Conservation (phyloP, 2,329 filamentous ascomycete genomes). For the Catunica adiposa region DNA sequence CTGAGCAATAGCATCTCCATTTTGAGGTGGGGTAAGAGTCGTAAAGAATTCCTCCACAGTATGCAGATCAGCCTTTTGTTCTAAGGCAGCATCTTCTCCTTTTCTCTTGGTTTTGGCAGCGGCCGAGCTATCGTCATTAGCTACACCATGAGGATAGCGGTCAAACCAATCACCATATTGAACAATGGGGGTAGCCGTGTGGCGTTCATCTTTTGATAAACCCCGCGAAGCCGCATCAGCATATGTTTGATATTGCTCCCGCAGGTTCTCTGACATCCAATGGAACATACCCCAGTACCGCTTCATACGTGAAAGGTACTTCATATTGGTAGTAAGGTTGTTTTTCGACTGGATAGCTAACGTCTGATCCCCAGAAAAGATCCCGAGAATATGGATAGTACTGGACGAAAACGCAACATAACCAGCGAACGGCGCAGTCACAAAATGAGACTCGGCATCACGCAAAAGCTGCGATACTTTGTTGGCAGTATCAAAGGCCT, state of each 20-base stretch:
- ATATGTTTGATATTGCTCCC: conserved; percentile 71
- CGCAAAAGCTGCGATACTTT: conserved; percentile 71
- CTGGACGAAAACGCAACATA: conserved; percentile 90
- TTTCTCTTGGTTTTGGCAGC: conserved; percentile 43
- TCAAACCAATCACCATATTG: conserved; percentile 98
- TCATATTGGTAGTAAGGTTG: conserved; percentile 74
- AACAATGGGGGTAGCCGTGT: conserved; percentile 40
- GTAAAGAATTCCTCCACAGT: conserved; percentile 92
- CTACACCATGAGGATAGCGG: conserved; percentile 81
- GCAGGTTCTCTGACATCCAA: conserved; percentile 85
- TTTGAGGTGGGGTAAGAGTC: conserved; percentile 51
- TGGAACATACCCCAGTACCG: conserved; percentile 98
- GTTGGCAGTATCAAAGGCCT: conserved; percentile 69
- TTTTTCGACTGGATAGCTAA: conserved; percentile 66
- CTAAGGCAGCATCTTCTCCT: conserved; percentile 73
- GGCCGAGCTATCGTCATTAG: conserved; percentile 28
- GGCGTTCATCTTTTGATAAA: neutral
- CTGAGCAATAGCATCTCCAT: conserved; percentile 23
- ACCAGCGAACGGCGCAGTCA: conserved; percentile 82
- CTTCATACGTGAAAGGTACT: conserved; percentile 87
- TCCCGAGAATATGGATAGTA: conserved; percentile 84
- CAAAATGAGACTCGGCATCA: conserved; percentile 56
- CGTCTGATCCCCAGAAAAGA: conserved; percentile 67
- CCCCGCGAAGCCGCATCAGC: conserved; percentile 57
- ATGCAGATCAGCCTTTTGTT: conserved; percentile 77